Base-by-base conservation (phyloP, 1,284 basidiomycete genomes). In the Irpex lacteus region DNA sequence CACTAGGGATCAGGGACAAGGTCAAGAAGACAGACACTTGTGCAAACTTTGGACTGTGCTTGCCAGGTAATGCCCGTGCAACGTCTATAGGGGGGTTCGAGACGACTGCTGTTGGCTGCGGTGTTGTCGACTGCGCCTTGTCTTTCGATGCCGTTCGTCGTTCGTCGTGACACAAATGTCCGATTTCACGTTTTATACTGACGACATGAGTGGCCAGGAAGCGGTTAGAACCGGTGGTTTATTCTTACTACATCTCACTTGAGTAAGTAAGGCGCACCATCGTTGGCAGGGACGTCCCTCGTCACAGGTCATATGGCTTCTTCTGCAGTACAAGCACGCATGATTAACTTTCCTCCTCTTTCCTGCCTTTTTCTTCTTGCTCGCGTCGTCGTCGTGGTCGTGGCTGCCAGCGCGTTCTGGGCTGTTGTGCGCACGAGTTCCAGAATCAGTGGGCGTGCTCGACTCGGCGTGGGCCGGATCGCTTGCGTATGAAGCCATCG, bases 251-350 rank as follows among this genome's bases (percentile, higher is more conserved):
- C 50, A 52, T 52, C 50, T 21, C 50, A 52, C 50, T 52, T 21
- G 38, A 18, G 55, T 21, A 34, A 52, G 15, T 18, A 36, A 18
- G 59, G 82, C 91, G 77, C 74, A 95, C 94, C 94, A 96, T 70
- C 94, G 86, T 71, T 95, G 91, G 76, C 94, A 96, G 4, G 94
- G 95, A 56, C 94, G 81, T 19, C 90, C 90, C 69, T 95, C 93
- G 73, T 96, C 93, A 78, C 94, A 96, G 7, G 93, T 95, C 94
- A 96, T 94, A 85, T 95, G 91, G 84, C 93, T 95, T 65, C 95
- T 81, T 69, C 95, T 83, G 77, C 95, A 98, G 78, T 97, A 98
- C 59, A 98, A 82, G 75, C 96, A 98, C 1, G 95, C 95, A 78
- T 93, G 91, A 77, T 94, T 95, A 64, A 93, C 91, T 74, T 94